Percentiles rank a stretch among this genome's conserved stretches.
Evolutionary conservation across 176 grass and related monocot genomes (phyloP).

Genomic region (Paspalum vaginatum): DNA sequence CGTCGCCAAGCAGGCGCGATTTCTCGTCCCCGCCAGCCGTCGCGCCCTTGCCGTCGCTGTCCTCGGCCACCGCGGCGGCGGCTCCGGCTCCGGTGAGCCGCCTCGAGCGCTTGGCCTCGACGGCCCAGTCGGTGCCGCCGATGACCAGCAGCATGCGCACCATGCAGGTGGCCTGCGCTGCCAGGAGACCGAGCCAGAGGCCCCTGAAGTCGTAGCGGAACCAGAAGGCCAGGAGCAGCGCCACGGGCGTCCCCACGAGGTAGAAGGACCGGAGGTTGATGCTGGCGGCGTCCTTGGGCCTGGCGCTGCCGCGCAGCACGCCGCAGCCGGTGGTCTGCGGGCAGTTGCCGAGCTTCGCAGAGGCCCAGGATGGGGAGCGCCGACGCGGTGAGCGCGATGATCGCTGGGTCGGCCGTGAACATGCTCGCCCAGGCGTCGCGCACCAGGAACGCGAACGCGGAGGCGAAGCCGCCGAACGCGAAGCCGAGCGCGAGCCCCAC

Average conservation of each 20-base stretch:
- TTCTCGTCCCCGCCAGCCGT: conserved; percentile 34
- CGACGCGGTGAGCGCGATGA: conserved; percentile 68
- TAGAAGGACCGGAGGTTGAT: conserved; percentile 94
- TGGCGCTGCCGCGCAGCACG: conserved; percentile 78
- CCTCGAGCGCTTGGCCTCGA: conserved; percentile 63
- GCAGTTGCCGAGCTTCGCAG: conserved; percentile 91
- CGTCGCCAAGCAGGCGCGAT: conserved; percentile 26
- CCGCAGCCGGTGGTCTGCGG: conserved; percentile 88
- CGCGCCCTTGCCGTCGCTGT: conserved; percentile 12
- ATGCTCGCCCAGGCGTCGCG: conserved; percentile 70
- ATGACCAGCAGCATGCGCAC: conserved; percentile 71
- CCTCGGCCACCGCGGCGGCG: neutral
- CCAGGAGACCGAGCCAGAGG: conserved; percentile 76
- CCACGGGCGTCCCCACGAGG: conserved; percentile 74
- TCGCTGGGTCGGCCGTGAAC: conserved; percentile 75
- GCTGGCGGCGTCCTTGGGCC: conserved; percentile 72
- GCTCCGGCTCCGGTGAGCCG: conserved; percentile 52
- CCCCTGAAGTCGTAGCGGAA: conserved; percentile 65
- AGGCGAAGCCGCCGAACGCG: conserved; percentile 62
- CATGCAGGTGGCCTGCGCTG: conserved; percentile 77
- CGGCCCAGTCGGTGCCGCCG: conserved; percentile 58
- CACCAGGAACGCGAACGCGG: conserved; percentile 62
- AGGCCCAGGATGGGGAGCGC: conserved; percentile 75
- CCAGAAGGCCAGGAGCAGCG: conserved; percentile 71
- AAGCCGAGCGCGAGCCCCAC: conserved; percentile 68